Evolutionary conservation across 2,329 filamentous ascomycete genomes (phyloP), one percentile per base, ranked within the genome.

Genomic region (Colletotrichum cuscutae): DNA sequence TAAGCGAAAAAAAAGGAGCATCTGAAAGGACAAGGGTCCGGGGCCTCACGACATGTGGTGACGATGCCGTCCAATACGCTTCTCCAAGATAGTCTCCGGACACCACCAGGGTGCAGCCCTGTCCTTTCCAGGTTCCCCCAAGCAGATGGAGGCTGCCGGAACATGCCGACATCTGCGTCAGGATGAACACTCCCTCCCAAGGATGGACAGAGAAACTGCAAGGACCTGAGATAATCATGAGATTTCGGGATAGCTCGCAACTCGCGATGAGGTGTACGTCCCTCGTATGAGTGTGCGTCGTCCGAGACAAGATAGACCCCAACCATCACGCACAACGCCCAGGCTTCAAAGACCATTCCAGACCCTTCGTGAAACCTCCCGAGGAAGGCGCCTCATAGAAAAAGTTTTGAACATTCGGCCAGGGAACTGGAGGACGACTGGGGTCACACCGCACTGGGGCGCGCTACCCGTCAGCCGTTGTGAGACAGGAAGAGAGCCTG

Each of bases 351-450:
- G 56, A 30, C 71, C 66, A 26, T 65, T 72, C 66, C 60, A 72
- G 71, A 65, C 60, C 60, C 19, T 61, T 71, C 60, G 22, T 65
- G 56, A 65, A 72, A 57, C 46, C 35, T 37, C 59, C 65, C 28
- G 19, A 49, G 42, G 32, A 32, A 65, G 24, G 42, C 49, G 13
- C 57, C 70, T 28, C 22, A 28, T 11, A 65, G 46, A 22, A 32
- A 32, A 11, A 32, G 3, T 4, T 37, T 52, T 53, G 35, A 32
- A 11, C 52, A 35, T 22, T 13, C 11, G 22, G 28, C 30, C 13
- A 30, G n/a, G 28, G 32, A n/a, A 32, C 9, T 32, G 30, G 30
- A 32, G 30, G 30, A 3, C 30, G 30, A 32, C 30, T 32, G 30
- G 30, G 30, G 60, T 32, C 49, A 70, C 28, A 35, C 46, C 53